Percentiles rank a stretch among this genome's conserved stretches.
Conservation (phyloP, 108 stramenopile genomes). For the Fragilariopsis cylindrus region DNA sequence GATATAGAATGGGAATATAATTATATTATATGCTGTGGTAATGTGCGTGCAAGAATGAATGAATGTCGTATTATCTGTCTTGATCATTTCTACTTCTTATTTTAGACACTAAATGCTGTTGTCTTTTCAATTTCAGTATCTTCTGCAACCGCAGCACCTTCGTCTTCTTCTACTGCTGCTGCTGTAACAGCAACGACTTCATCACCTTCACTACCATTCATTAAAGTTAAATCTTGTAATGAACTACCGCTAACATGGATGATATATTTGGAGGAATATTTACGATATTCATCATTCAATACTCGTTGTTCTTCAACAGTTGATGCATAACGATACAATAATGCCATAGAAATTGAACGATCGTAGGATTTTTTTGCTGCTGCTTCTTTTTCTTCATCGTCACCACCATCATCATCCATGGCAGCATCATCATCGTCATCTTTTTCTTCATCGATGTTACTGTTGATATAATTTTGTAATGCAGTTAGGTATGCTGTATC, state of each 20-base stretch:
- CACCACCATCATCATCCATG: conserved; percentile 11
- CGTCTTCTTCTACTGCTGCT: too few relatives aligned
- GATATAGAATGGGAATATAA: too few relatives aligned
- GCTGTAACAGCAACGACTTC: too few relatives aligned
- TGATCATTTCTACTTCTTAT: too few relatives aligned
- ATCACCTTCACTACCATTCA: too few relatives aligned
- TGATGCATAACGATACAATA: conserved; percentile 27
- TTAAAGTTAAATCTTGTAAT: too few relatives aligned
- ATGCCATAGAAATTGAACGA: conserved; percentile 8
- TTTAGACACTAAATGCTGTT: too few relatives aligned
- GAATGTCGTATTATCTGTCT: too few relatives aligned
- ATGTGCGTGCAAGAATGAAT: too few relatives aligned
- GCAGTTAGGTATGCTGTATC: conserved; percentile 12
- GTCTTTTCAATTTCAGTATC: too few relatives aligned
- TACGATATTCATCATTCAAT: conserved; percentile 24
- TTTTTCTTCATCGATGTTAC: neutral
- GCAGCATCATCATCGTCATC: neutral
- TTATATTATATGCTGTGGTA: too few relatives aligned
- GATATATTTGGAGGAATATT: conserved; percentile 8
- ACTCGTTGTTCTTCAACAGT: conserved; percentile 18
- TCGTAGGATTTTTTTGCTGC: neutral
- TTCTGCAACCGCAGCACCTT: too few relatives aligned
- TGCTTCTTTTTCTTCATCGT: neutral
- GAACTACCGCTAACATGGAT: neutral
- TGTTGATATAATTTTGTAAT: neutral